Evolutionary conservation across 306 rosid genomes (phyloP).

Genomic region (Malus sylvestris): DNA sequence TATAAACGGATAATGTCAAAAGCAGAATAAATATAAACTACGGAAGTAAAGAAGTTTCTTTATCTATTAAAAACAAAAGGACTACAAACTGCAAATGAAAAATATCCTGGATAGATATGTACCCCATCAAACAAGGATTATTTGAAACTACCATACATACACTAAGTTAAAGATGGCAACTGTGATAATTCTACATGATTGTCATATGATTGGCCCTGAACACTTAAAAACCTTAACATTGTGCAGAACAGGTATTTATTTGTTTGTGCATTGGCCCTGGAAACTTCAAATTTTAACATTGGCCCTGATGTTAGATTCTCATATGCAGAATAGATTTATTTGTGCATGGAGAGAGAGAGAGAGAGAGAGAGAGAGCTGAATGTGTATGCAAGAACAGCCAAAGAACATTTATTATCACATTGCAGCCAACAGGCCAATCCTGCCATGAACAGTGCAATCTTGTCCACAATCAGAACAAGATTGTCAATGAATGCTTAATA

Average conservation of each 20-base stretch:
- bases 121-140: neutral
- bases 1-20: neutral
- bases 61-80: neutral
- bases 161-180: neutral
- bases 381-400: neutral
- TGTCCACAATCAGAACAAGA: neutral
- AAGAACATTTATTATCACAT: neutral
- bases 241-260: neutral
- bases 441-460: neutral
- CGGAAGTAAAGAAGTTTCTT: neutral
- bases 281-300: no score
- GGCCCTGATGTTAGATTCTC: neutral
- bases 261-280: neutral
- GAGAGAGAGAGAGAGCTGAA: neutral
- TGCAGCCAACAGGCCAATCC: neutral
- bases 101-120: neutral
- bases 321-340: no score
- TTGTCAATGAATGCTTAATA: neutral
- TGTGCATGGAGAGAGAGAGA: neutral
- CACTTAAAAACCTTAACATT: neutral
- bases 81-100: neutral
- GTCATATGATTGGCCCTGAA: neutral
- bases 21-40: neutral
- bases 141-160: neutral
- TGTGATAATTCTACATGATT: neutral